These are phyloP conservation scores for Capsicum chinense DNA, from an alignment of 257 asterid species.

Conservation along the genomic window DNA sequence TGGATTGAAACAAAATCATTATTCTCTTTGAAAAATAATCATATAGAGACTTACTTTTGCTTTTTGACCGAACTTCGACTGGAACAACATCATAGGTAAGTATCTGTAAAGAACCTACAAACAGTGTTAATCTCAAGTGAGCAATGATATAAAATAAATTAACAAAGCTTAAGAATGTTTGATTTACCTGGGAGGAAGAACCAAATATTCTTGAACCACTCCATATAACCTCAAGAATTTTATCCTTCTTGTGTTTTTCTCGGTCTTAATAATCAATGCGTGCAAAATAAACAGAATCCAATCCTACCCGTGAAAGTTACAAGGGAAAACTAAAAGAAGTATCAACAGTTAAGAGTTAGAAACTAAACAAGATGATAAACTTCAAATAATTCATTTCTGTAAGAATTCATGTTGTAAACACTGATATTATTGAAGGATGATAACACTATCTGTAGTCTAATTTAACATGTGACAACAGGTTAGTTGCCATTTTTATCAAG, in stretches of 20 bases:
- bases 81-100: slow-evolving; percentile 59
- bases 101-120: slow-evolving; percentile 52
- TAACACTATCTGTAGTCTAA: background rate
- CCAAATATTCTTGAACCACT: slow-evolving; percentile 84
- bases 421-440: background rate
- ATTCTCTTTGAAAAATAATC: background rate
- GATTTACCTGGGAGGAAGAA: slow-evolving; percentile 64
- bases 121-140: slow-evolving; percentile 30
- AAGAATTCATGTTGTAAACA: background rate
- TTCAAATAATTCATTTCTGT: background rate
- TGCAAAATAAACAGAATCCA: slow-evolving; percentile 86
- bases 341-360: background rate
- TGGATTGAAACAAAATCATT: too few relatives aligned
- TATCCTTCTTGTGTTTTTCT: slow-evolving; percentile 67
- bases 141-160: slow-evolving; percentile 27
- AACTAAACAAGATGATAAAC: background rate
- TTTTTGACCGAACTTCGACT: slow-evolving; percentile 60
- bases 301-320: slow-evolving; percentile 58
- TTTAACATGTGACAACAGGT: background rate
- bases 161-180: slow-evolving; percentile 16
- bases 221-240: slow-evolving; percentile 88
- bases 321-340: background rate
- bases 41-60: slow-evolving; percentile 23
- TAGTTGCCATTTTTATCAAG: background rate
- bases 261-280: slow-evolving; percentile 92